A percentile compares a stretch with the other conserved stretches of the same genome.
Conservation (phyloP, 2,329 filamentous ascomycete genomes). For the Fusarium praegraminearum region DNA sequence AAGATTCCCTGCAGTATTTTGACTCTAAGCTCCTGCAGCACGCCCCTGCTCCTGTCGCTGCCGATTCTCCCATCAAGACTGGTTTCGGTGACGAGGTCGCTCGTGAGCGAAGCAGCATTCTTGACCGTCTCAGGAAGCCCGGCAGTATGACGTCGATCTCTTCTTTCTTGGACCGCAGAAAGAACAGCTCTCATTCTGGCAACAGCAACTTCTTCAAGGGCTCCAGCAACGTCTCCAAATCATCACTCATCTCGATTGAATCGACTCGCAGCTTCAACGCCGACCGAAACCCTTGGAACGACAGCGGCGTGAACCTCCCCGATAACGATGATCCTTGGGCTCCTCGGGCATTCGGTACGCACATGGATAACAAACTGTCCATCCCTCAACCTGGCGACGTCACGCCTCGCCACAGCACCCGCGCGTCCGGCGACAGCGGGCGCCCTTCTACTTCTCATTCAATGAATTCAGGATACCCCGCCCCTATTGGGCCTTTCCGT, state of each 20-base stretch:
- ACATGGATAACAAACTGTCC: slow-evolving; percentile 71
- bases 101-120: slow-evolving; percentile 83
- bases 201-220: slow-evolving; percentile 92
- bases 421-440: slow-evolving; percentile 90
- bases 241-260: slow-evolving; percentile 94
- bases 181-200: slow-evolving; percentile 90
- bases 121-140: slow-evolving; percentile 93
- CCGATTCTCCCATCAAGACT: slow-evolving; percentile 89
- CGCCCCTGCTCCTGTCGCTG: slow-evolving; percentile 81
- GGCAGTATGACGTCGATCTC: slow-evolving; percentile 94
- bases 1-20: slow-evolving; percentile 96
- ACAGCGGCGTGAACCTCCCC: slow-evolving; percentile 92
- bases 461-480: slow-evolving; percentile 95
- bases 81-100: slow-evolving; percentile 85
- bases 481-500: slow-evolving; percentile 90
- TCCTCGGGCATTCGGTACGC: slow-evolving; percentile 73
- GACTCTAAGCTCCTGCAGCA: slow-evolving; percentile 97
- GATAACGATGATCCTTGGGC: slow-evolving; percentile 84
- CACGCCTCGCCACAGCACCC: slow-evolving; percentile 84
- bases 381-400: slow-evolving; percentile 81
- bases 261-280: slow-evolving; percentile 90
- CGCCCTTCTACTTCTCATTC: slow-evolving; percentile 95
- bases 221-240: slow-evolving; percentile 90
- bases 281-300: slow-evolving; percentile 98
- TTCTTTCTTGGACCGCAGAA: slow-evolving; percentile 94